A percentile compares a stretch with the other conserved stretches of the same genome.
Conservation (phyloP, 345 rosid species). For the Toxicodendron radicans region DNA sequence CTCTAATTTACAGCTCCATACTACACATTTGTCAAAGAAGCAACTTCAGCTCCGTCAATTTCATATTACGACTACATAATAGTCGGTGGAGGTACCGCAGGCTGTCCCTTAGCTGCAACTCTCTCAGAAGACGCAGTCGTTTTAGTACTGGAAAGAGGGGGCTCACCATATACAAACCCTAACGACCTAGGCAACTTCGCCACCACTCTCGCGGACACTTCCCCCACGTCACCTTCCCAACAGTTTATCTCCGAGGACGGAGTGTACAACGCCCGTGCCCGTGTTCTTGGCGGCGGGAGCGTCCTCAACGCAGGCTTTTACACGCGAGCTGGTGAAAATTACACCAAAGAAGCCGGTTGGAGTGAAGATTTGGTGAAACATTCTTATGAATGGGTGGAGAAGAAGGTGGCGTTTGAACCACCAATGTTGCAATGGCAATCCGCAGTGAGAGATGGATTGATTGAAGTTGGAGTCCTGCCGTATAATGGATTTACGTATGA, state of each 20-base stretch:
- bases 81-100: conserved; percentile 86
- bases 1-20: conserved; percentile 41
- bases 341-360: conserved; percentile 54
- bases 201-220: conserved; percentile 37
- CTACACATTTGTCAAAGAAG: conserved; percentile 61
- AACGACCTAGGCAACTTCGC: conserved; percentile 45
- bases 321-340: conserved; percentile 50
- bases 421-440: conserved; percentile 63
- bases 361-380: conserved; percentile 38
- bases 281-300: conserved; percentile 88
- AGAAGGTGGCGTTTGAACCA: conserved; percentile 60
- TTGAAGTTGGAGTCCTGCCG: conserved; percentile 66
- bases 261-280: conserved; percentile 69
- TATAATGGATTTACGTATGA: conserved; percentile 69
- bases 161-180: conserved; percentile 59
- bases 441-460: conserved; percentile 67
- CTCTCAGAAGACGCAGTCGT: conserved; percentile 58
- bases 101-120: conserved; percentile 84
- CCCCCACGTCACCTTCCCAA: conserved; percentile 61
- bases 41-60: conserved; percentile 50
- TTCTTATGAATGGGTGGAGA: conserved; percentile 79
- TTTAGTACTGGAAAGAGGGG: conserved; percentile 77
- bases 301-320: conserved; percentile 81
- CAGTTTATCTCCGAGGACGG: conserved; percentile 75
- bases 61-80: conserved; percentile 63